These are phyloP conservation scores for Phyllosticta citribraziliensis DNA, from an alignment of 2,329 filamentous ascomycete species.

Conservation along the genomic window DNA sequence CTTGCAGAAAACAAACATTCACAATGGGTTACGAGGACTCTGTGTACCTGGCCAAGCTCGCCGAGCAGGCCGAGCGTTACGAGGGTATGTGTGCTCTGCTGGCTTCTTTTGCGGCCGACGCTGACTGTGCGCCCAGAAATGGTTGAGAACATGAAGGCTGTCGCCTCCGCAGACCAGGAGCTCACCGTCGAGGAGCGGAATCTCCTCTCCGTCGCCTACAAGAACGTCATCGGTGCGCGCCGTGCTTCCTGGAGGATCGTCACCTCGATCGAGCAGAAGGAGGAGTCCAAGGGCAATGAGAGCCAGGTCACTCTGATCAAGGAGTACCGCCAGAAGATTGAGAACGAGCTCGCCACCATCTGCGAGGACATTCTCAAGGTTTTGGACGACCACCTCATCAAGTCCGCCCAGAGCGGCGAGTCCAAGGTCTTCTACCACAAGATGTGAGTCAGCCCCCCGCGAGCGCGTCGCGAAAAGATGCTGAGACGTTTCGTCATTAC, in stretches of 20 bases:
- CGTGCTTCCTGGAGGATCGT: slow-evolving; percentile 98
- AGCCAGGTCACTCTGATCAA: slow-evolving; percentile 85
- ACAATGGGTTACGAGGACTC: slow-evolving; percentile 12
- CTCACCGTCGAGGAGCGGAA: slow-evolving; percentile 67
- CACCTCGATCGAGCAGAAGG: slow-evolving; percentile 98
- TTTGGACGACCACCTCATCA: slow-evolving; percentile 87
- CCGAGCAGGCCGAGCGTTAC: slow-evolving; percentile 99
- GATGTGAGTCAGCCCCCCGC: slow-evolving; percentile 55
- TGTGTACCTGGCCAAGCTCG: slow-evolving; percentile 90
- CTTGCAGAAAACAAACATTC: slow-evolving; percentile 3
- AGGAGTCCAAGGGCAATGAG: slow-evolving; percentile 97
- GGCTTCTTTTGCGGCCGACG: slow-evolving; percentile 14
- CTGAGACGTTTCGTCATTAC: slow-evolving; percentile 14
- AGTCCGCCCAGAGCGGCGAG: slow-evolving; percentile 88
- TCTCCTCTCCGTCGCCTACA: slow-evolving; percentile 95
- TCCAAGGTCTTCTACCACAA: slow-evolving; percentile 99
- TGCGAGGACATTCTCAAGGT: slow-evolving; percentile 96
- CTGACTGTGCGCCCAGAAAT: slow-evolving; percentile 55
- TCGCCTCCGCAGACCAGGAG: slow-evolving; percentile 46
- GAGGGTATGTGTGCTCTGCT: slow-evolving; percentile 55
- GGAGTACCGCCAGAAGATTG: slow-evolving; percentile 98
- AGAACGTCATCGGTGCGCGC: slow-evolving; percentile 95
- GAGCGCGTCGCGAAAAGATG: background rate
- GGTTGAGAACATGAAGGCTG: slow-evolving; percentile 93
- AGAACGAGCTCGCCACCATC: slow-evolving; percentile 92